A percentile compares a stretch with the other conserved stretches of the same genome.
Evolutionary conservation across 805 yeast species (phyloP).

Genomic region (Starmera amethionina): DNA sequence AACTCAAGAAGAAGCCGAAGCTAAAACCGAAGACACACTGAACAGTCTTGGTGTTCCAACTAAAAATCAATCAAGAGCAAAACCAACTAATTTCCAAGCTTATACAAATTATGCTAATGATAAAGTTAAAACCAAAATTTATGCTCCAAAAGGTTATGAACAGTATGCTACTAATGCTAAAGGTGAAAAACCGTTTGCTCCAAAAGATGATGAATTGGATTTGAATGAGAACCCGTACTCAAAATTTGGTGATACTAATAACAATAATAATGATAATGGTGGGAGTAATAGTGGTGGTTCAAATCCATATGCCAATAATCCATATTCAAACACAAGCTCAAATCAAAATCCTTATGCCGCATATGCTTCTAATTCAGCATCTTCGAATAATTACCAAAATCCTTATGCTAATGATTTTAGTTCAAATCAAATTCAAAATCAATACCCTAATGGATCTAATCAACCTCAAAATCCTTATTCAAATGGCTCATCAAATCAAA

Average conservation of each 20-base stretch:
- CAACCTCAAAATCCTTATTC: neutral
- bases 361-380: too few relatives aligned
- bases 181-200: slow-evolving; percentile 4
- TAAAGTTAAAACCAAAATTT: slow-evolving; percentile 22
- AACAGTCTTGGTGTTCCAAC: slow-evolving; percentile 33
- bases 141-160: slow-evolving; percentile 31
- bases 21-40: slow-evolving; percentile 30
- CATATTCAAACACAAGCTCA: too few relatives aligned
- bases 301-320: slow-evolving; percentile 5
- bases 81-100: slow-evolving; percentile 36
- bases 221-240: slow-evolving; percentile 3
- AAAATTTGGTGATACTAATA: neutral
- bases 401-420: too few relatives aligned
- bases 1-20: slow-evolving; percentile 31
- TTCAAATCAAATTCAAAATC: too few relatives aligned
- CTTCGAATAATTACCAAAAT: too few relatives aligned
- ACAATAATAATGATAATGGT: neutral
- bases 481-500: neutral
- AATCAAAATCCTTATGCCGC: too few relatives aligned
- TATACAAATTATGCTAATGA: slow-evolving; percentile 38
- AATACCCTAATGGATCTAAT: neutral
- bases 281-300: neutral
- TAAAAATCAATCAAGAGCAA: slow-evolving; percentile 23
- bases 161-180: slow-evolving; percentile 15
- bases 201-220: slow-evolving; percentile 13